phyloP scores from a whole-genome alignment of 306 rosid species.

The Fragaria ananassa region DNA sequence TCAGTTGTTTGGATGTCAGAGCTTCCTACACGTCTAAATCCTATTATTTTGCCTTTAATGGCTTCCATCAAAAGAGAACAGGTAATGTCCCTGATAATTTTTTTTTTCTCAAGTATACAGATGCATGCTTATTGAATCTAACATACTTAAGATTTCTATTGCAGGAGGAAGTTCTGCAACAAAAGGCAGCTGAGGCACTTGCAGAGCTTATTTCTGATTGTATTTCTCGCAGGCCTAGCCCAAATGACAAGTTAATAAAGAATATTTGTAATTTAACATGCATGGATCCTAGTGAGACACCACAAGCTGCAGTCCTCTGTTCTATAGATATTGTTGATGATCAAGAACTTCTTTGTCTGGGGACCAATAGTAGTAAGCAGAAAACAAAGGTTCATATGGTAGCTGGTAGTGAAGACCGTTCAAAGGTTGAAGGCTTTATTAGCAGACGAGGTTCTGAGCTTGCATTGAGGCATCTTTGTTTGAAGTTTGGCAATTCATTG shows the following conservation, averaged over 20 bases:
- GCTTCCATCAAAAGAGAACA: slow-evolving; percentile 94
- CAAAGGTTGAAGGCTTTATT: slow-evolving; percentile 81
- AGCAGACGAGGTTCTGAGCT: slow-evolving; percentile 97
- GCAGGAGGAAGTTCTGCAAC: slow-evolving; percentile 94
- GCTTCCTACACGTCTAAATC: slow-evolving; percentile 80
- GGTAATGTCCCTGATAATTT: slow-evolving; percentile 40
- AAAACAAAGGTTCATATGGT: slow-evolving; percentile 62
- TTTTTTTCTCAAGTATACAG: neutral
- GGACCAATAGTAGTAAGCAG: slow-evolving; percentile 56
- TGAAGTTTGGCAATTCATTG: slow-evolving; percentile 66
- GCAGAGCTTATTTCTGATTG: slow-evolving; percentile 89
- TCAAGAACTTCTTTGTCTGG: slow-evolving; percentile 71
- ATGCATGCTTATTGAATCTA: slow-evolving; percentile 12
- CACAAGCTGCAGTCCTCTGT: slow-evolving; percentile 72
- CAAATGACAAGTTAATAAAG: slow-evolving; percentile 89
- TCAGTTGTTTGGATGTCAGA: slow-evolving; percentile 97
- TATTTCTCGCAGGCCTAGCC: slow-evolving; percentile 78
- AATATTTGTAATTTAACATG: slow-evolving; percentile 84
- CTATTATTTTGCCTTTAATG: slow-evolving; percentile 92
- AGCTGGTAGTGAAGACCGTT: slow-evolving; percentile 81
- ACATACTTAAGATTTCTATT: slow-evolving; percentile 25
- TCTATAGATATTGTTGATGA: slow-evolving; percentile 82
- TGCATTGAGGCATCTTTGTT: slow-evolving; percentile 75
- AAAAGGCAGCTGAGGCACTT: slow-evolving; percentile 91
- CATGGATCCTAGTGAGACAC: slow-evolving; percentile 89